Evolutionary conservation across 2,329 filamentous ascomycete species (phyloP).

Genomic region (Orbilia ellipsospora): DNA sequence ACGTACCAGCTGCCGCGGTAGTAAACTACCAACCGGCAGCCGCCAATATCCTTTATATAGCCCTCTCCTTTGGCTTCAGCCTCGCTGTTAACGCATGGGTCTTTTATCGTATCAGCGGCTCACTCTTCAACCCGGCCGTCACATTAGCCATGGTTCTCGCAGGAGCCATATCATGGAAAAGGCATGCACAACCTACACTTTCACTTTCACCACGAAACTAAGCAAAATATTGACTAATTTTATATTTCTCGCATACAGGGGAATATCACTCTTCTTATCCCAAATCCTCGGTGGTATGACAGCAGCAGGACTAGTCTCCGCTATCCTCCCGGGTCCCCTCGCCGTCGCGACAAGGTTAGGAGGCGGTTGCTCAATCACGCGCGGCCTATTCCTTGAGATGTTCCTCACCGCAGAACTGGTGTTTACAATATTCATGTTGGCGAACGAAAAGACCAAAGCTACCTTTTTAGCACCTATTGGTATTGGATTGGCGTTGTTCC

Average conservation of each 20-base stretch:
- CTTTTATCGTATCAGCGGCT: constrained; percentile 68
- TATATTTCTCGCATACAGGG: constrained; percentile 58
- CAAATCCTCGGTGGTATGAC: constrained; percentile 71
- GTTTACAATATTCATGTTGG: constrained; percentile 69
- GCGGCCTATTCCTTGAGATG: constrained; percentile 74
- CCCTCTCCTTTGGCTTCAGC: constrained; percentile 66
- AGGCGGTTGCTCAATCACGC: constrained; percentile 55
- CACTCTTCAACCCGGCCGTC: constrained; percentile 61
- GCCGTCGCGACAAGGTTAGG: constrained; percentile 69
- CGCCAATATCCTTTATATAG: constrained; percentile 65
- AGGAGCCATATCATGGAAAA: constrained; percentile 3
- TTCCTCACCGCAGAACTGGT: constrained; percentile 73
- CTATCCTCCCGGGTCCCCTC: constrained; percentile 70
- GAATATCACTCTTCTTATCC: constrained; percentile 66
- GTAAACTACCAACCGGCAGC: constrained; percentile 58
- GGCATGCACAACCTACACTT: not conserved
- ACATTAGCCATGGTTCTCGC: constrained; percentile 10
- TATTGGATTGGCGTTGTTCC: constrained; percentile 77
- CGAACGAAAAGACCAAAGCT: constrained; percentile 60
- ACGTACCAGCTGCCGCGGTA: not conserved
- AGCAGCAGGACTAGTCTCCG: constrained; percentile 69
- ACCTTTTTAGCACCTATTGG: constrained; percentile 77
- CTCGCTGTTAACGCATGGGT: constrained; percentile 70
- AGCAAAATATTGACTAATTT: constrained; percentile 61
- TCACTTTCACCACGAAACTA: not conserved